Evolutionary conservation across 2,329 filamentous ascomycete genomes (phyloP).

Genomic region (Aureobasidium sp.): DNA sequence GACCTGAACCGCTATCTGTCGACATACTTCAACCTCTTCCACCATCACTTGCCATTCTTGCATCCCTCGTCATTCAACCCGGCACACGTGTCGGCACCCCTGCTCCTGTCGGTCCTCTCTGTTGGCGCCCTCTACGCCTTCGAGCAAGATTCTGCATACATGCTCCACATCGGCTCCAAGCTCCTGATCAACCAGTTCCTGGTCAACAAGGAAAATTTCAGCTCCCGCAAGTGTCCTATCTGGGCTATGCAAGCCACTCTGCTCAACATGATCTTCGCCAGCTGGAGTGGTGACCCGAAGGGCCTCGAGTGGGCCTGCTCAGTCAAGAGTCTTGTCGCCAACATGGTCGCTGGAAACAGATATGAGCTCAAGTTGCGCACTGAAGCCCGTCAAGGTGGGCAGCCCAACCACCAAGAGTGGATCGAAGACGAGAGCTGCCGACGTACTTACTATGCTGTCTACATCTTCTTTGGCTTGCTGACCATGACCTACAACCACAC

Average conservation of each 20-base stretch:
- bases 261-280: constrained; percentile 97
- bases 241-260: constrained; percentile 98
- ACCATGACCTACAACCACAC: constrained; percentile 97
- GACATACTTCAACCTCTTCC: constrained; percentile 94
- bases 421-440: constrained; percentile 94
- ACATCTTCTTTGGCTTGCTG: constrained; percentile 95
- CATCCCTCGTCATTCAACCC: constrained; percentile 87
- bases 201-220: constrained; percentile 97
- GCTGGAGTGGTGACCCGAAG: constrained; percentile 97
- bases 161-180: constrained; percentile 95
- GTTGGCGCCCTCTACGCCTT: constrained; percentile 96
- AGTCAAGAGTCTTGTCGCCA: constrained; percentile 94
- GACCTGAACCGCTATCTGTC: constrained; percentile 86
- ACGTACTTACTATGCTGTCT: constrained; percentile 95
- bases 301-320: constrained; percentile 98
- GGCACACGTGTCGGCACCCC: constrained; percentile 66
- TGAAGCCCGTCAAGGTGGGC: constrained; percentile 69
- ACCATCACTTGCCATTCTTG: constrained; percentile 91
- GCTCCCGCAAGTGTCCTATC: constrained; percentile 89
- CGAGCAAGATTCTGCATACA: constrained; percentile 92
- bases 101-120: constrained; percentile 82
- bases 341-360: constrained; percentile 96
- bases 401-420: constrained; percentile 81
- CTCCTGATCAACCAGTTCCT: constrained; percentile 94
- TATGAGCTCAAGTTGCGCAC: constrained; percentile 92